Conservation (phyloP, 192 early-diverging fungal genomes). For the Chytriomyces confervae region DNA sequence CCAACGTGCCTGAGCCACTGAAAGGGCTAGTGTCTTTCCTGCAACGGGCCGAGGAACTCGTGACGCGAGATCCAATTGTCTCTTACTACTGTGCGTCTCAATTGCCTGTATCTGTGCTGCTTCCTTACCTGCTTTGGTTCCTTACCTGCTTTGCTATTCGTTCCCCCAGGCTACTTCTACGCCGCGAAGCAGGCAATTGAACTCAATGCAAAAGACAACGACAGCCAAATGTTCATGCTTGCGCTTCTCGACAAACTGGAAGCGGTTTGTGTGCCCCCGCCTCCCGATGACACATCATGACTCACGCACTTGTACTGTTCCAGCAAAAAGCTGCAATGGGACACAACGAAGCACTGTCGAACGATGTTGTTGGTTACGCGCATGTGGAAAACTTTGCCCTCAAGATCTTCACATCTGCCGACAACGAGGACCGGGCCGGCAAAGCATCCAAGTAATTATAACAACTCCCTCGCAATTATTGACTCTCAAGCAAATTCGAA, state of each 20-base stretch:
- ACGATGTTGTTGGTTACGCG: slow-evolving; percentile 77
- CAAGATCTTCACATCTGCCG: slow-evolving; percentile 86
- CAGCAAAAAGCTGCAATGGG: slow-evolving; percentile 76
- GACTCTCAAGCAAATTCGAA: too few species aligned
- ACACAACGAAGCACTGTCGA: slow-evolving; percentile 70
- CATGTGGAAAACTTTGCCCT: slow-evolving; percentile 92
- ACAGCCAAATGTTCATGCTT: slow-evolving; percentile 67
- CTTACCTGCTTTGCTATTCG: not conserved
- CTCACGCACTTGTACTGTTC: not conserved
- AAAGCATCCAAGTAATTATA: slow-evolving; percentile 74
- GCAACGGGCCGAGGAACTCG: slow-evolving; percentile 82
- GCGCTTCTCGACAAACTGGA: slow-evolving; percentile 83
- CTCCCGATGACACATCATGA: not conserved
- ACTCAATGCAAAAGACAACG: slow-evolving; percentile 54
- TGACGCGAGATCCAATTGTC: slow-evolving; percentile 81
- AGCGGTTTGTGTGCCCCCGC: slow-evolving; percentile 51
- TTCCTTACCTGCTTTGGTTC: not conserved
- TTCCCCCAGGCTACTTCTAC: slow-evolving; percentile 72
- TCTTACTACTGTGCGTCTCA: slow-evolving; percentile 86
- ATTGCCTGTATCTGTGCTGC: not conserved
- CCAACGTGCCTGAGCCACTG: slow-evolving; percentile 45
- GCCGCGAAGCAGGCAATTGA: slow-evolving; percentile 81
- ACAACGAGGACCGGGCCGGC: slow-evolving; percentile 88
- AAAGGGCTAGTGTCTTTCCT: slow-evolving; percentile 75
- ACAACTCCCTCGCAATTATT: too few species aligned